A percentile compares a stretch with the other conserved stretches of the same genome.
These are phyloP conservation scores for Neurospora sp. DNA, from an alignment of 495 filamentous ascomycete genomes.

Conservation along the genomic window DNA sequence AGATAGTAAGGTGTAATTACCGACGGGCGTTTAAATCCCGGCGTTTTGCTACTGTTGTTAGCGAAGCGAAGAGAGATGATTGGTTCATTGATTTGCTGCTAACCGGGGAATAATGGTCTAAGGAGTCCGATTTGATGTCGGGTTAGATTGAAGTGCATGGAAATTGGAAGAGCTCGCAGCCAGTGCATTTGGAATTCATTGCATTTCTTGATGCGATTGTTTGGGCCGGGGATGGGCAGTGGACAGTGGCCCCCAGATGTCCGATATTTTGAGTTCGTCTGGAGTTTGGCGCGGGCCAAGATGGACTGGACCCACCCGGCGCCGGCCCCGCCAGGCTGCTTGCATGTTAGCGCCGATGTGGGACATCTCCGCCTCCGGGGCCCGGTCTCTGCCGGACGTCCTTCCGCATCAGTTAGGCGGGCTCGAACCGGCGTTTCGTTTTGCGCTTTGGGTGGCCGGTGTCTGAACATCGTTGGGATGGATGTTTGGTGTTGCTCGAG, in stretches of 20 bases:
- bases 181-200: not conserved
- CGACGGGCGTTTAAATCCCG: not conserved
- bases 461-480: not conserved
- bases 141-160: not conserved
- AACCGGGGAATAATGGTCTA: not conserved
- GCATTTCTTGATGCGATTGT: not conserved
- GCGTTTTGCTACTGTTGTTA: not conserved
- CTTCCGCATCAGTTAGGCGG: not conserved
- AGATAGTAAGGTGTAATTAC: not conserved
- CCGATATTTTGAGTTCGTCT: not conserved
- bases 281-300: too few species aligned
- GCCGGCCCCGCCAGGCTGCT: not conserved
- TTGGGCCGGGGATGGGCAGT: not conserved
- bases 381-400: not conserved
- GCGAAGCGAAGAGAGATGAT: not conserved
- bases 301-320: not conserved
- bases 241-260: not conserved
- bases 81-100: not conserved
- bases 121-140: not conserved
- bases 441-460: not conserved
- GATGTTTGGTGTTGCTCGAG: not conserved
- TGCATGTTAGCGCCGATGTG: not conserved
- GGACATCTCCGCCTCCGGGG: not conserved
- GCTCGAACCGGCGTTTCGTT: not conserved
- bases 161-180: not conserved